Evolutionary conservation across 2,329 filamentous ascomycete genomes (phyloP).

Genomic region (Fusarium setosum): DNA sequence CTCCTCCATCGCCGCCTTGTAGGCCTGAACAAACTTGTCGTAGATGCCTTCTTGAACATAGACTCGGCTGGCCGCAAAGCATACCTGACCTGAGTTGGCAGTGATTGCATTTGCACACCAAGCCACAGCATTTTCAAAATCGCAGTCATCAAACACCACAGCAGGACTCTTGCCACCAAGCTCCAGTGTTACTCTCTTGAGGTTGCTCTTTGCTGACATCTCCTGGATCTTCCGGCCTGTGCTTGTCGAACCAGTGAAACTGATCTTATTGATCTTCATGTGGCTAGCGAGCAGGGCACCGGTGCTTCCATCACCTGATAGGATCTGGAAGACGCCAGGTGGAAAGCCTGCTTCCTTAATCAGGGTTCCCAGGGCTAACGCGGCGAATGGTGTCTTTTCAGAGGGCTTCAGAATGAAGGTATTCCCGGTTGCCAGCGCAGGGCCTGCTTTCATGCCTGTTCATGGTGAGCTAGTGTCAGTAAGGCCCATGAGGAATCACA

Average conservation of each 20-base stretch:
- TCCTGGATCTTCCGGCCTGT: constrained; percentile 75
- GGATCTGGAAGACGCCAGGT: constrained; percentile 55
- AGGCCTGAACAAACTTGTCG: constrained; percentile 66
- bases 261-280: constrained; percentile 62
- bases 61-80: constrained; percentile 78
- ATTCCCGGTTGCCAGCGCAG: constrained; percentile 57
- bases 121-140: constrained; percentile 68
- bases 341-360: constrained; percentile 56
- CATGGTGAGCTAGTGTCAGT: neutral
- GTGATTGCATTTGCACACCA: constrained; percentile 62
- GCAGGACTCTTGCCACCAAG: constrained; percentile 77
- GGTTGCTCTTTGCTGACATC: constrained; percentile 48
- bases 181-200: constrained; percentile 79
- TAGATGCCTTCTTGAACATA: constrained; percentile 74
- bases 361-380: constrained; percentile 49
- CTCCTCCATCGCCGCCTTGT: constrained; percentile 70
- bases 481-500: neutral
- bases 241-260: constrained; percentile 76
- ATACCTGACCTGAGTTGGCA: constrained; percentile 79
- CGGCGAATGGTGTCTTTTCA: constrained; percentile 53
- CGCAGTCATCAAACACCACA: constrained; percentile 73
- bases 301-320: constrained; percentile 39
- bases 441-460: constrained; percentile 51
- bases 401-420: constrained; percentile 57
- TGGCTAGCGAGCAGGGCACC: constrained; percentile 23